These are phyloP conservation scores for Chenopodium formosanum DNA, from an alignment of 148 eudicot genomes.

Conservation along the genomic window DNA sequence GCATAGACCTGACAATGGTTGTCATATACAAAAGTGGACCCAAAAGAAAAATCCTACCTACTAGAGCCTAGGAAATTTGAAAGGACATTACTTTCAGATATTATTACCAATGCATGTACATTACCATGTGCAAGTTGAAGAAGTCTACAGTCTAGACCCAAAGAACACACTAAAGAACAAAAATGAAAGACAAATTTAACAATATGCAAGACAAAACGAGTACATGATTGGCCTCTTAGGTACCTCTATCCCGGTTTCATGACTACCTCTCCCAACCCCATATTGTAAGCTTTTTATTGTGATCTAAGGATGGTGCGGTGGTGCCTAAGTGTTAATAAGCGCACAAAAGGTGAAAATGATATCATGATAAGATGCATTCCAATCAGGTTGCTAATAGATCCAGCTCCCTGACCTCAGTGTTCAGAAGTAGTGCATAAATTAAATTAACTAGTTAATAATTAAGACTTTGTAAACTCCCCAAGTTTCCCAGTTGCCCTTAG, in stretches of 20 bases:
- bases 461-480: no score
- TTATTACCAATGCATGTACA: neutral
- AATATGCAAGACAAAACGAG: no score
- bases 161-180: neutral
- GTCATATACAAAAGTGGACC: neutral
- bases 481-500: no score
- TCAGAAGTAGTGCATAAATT: no score
- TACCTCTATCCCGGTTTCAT: neutral
- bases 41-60: neutral
- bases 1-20: neutral
- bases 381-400: neutral
- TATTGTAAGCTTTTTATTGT: neutral
- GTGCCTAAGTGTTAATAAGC: neutral
- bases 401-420: neutral
- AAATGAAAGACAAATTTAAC: no score
- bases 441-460: no score
- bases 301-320: neutral
- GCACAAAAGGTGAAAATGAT: neutral
- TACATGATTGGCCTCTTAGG: no score
- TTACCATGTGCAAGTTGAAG: neutral
- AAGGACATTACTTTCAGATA: neutral
- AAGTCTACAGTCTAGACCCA: neutral
- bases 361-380: neutral
- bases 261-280: neutral
- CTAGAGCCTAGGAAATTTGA: neutral